Base-by-base conservation (phyloP, 2,329 filamentous ascomycete species). In the Venturia oleaginea region DNA sequence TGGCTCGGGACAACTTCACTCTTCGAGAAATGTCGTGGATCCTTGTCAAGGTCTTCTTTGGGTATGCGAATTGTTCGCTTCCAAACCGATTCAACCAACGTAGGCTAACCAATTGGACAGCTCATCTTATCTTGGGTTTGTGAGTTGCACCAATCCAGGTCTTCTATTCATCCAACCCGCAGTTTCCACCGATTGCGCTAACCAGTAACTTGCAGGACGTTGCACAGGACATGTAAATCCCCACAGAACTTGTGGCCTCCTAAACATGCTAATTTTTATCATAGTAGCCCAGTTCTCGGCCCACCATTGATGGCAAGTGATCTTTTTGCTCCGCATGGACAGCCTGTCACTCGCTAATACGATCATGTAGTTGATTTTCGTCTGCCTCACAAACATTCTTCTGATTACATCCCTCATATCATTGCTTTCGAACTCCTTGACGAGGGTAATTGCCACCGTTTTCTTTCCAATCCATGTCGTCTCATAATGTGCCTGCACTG, bases 11-110 rank as follows among this genome's bases (percentile, higher is more conserved):
- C 61, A 76, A 78, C 1, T 91, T 88, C 71, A 83, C 80, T 4
- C 81, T 88, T 30, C 75, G 78, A 11, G 78, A 86, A 64, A 92
- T 92, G 88, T 86, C 86, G 42, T 88, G 88, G 83, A 86, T 90
- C 67, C 76, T 92, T 64, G 87, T 89, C 67, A 90, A 90, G 73
- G 90, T 92, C 62, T 92, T 92, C 73, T 92, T 91, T 71, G 90
- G 89, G 76, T 77, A 65, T 69, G 73, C 68, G 38, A 59, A 13
- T 13, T 30, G 15, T 60, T 63, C 27, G 42, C 38, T 30, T 34
- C 42, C 40, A 17, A 54, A 30, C 57, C 22, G 46, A 27, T 8
- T 27, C 10, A 27, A 27, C 10, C 46, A 51, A 51, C 4, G 22
- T 22, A 32, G 24, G 22, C 51, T 57, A 57, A 57, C 34, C 15